A percentile compares a stretch with the other conserved stretches of the same genome.
Conservation (phyloP, 164 flowering plant genomes). For the Santalum album region DNA sequence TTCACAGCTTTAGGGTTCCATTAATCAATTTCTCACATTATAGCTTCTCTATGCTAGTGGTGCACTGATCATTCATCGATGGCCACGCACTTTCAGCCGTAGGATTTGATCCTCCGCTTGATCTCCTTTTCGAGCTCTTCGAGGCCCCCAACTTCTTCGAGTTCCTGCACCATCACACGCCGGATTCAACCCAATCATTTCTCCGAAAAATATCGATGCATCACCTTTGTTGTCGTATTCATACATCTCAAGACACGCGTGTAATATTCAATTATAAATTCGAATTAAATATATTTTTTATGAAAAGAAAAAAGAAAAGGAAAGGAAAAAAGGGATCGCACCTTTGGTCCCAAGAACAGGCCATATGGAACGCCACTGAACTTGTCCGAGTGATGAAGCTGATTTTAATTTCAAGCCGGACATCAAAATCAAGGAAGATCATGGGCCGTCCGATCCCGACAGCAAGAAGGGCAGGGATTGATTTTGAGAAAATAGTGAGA, state of each 20-base stretch:
- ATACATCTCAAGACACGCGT: neutral
- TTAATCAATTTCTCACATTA: too few relatives aligned
- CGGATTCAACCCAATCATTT: neutral
- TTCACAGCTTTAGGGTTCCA: too few relatives aligned
- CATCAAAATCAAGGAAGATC: conserved; percentile 16
- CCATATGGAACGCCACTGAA: conserved; percentile 93
- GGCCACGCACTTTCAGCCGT: neutral
- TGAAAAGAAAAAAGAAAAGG: neutral
- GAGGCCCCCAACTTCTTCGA: conserved; percentile 71
- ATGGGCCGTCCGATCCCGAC: conserved; percentile 12
- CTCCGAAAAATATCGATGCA: neutral
- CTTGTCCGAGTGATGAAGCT: conserved; percentile 91
- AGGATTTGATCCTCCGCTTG: conserved; percentile 25
- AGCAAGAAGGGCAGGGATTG: neutral
- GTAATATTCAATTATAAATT: too few relatives aligned
- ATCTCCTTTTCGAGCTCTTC: conserved; percentile 76
- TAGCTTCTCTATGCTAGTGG: too few relatives aligned
- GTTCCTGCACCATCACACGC: conserved; percentile 39
- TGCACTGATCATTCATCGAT: too few relatives aligned
- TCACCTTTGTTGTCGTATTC: neutral
- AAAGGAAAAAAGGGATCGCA: conserved; percentile 5
- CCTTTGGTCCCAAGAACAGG: conserved; percentile 86
- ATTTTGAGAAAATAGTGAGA: neutral
- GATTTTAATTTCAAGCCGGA: conserved; percentile 8
- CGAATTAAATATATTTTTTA: neutral